Evolutionary conservation across 495 filamentous ascomycete genomes (phyloP), one percentile per base, ranked within the genome.

Genomic region (Aspergillus conjunctus): DNA sequence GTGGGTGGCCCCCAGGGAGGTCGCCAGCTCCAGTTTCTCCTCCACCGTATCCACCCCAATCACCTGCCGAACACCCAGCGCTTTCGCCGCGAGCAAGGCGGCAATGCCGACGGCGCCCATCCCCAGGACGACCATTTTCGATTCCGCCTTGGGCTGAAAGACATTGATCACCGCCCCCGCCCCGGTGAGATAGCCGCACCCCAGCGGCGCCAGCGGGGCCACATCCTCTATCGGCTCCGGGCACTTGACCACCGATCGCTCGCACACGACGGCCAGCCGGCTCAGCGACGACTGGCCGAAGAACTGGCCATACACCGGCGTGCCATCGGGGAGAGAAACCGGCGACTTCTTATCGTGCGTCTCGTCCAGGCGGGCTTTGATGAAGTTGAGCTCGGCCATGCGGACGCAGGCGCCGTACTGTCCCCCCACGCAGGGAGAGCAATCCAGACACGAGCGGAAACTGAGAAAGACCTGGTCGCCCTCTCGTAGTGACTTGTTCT

Each of bases 401-500:
- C 56, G 57, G 43, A 48, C 17, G 56, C 78, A 81, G 37, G 58
- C 65, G n/a, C 71, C 71, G 52, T 59, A 60, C 15, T 56, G 54
- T 1, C 68, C 67, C 43, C 62, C 53, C 2, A 30, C n/a, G 44
- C 71, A 73, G 14, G 61, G 34, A 1, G 30, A 22, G 66, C 77
- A 81, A 14, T 66, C 41, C n/a, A 62, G 54, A 60, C 79, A 81
- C 60, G 73, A 68, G 6, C 65, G 68, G 59, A 80, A 80, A 39
- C 69, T 72, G 32, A 81, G 70, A 61, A 80, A 70, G 48, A 83
- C 81, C 37, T 69, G 66, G 60, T 85, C 81, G 22, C 81, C 79
- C 2, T 73, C 68, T 17, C 63, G 56, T 6, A 83, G 65, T 39
- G 74, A 59, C 37, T 68, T 62, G 50, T 71, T 68, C 26, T 74